Conservation (phyloP, 176 grass and related monocot genomes). For the Musa acuminata region DNA sequence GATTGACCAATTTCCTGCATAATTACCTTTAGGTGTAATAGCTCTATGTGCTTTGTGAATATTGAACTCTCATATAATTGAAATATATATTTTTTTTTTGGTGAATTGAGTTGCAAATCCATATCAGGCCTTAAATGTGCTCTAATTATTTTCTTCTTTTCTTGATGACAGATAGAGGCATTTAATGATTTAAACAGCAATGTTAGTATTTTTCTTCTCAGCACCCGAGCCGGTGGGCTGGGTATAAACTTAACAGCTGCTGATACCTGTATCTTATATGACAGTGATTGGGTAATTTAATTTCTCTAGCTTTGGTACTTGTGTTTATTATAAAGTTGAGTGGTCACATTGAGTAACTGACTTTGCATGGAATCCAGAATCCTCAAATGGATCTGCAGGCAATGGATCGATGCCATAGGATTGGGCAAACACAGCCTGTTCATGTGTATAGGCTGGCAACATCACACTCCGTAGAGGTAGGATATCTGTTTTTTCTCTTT, state of each 20-base stretch:
- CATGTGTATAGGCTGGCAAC: conserved; percentile 91
- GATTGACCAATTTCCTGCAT: too few relatives aligned
- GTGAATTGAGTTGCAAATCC: background rate
- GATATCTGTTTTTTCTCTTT: background rate
- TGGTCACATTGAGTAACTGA: conserved; percentile 4
- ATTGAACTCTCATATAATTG: background rate
- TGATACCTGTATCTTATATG: conserved; percentile 91
- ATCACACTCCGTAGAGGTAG: conserved; percentile 79
- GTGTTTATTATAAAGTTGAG: background rate
- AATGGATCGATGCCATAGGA: conserved; percentile 95
- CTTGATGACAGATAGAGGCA: conserved; percentile 54
- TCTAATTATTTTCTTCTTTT: conserved; percentile 5
- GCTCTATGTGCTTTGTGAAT: too few relatives aligned
- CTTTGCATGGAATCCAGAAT: conserved; percentile 46
- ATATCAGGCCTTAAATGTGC: background rate
- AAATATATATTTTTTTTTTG: background rate
- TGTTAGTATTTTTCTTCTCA: conserved; percentile 71
- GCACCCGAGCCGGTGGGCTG: conserved; percentile 81
- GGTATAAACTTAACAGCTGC: conserved; percentile 91
- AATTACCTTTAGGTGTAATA: too few relatives aligned
- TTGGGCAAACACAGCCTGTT: conserved; percentile 83
- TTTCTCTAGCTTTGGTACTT: background rate
- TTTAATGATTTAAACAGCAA: conserved; percentile 75
- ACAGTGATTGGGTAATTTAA: conserved; percentile 76
- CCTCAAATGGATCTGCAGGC: conserved; percentile 98